Base-by-base conservation (phyloP, 192 early-diverging fungal species). In the Fimicolochytrium jonesii region DNA sequence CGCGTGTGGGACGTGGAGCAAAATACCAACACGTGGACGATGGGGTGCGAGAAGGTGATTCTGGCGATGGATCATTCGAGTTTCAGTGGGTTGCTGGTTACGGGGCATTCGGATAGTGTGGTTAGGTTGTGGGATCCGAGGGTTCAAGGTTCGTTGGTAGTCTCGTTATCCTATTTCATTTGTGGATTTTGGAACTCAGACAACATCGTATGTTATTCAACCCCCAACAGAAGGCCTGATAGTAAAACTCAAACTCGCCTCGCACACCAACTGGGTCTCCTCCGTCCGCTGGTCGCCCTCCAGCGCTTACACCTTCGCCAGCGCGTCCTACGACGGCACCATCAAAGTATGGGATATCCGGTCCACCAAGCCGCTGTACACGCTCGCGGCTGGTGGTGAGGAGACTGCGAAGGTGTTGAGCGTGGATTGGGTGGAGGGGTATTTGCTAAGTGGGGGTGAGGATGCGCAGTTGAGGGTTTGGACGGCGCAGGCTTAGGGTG, bases 271-370 rank as follows among this genome's bases (percentile, higher is more conserved):
- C 73, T 94, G 91, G 87, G 90, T 93, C 30, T 78, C 92, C 2
- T 73, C 87, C 48, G 84, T 98, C 4, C 75, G 84, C 10, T 94
- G 92, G 92, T 91, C 92, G 1, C 83, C 89, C 15, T 78, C 73
- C 37, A 88, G 82, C 28, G 73, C 77, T 31, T 90, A 84, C 70
- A 82, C 85, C 61, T 71, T 98, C 39, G 90, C 84, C 7, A 86
- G 83, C 54, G 90, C 85, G 29, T 94, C 92, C 29, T 92, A 95
- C 64, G 96, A 98, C 71, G 76, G 83, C 35, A 79, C 88, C 5
- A 69, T 96, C 54, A 88, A 89, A 66, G 83, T 98, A 23, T 97
- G 94, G 94, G 96, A 98, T 71, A 88, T 97, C 23, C 86, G 96
- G 56, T 90, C 87, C 70, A 88, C 86, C 56, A 87, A 84, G 31